phyloP scores from a whole-genome alignment of 306 rosid species.

The Begonia loranthoides region DNA sequence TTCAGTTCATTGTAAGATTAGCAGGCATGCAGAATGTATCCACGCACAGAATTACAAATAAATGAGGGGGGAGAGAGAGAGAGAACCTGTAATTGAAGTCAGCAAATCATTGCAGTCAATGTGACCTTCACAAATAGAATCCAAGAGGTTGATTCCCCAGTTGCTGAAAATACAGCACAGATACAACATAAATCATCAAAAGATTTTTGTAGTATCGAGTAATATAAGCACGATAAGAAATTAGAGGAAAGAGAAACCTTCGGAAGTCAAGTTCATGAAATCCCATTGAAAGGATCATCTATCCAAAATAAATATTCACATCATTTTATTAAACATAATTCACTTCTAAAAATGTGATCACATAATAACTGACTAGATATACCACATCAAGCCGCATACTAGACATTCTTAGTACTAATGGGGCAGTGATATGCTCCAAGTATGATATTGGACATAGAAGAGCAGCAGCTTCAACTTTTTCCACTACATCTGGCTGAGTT shows the following conservation, averaged over 20 bases:
- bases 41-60: not conserved
- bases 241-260: conserved; percentile 29
- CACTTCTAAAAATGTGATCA: conserved; percentile 9
- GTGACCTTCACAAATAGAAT: conserved; percentile 58
- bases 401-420: conserved; percentile 62
- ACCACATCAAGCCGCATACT: conserved; percentile 71
- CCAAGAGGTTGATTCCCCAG: conserved; percentile 62
- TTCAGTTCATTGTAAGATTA: too few species aligned
- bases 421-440: conserved; percentile 56
- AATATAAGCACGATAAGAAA: conserved; percentile 7
- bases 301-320: conserved; percentile 15
- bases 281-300: conserved; percentile 67
- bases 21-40: not conserved
- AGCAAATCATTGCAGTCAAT: conserved; percentile 65
- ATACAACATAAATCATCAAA: not conserved
- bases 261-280: conserved; percentile 56
- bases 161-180: conserved; percentile 34
- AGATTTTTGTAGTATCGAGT: not conserved
- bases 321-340: conserved; percentile 16
- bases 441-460: conserved; percentile 81
- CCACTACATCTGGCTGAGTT: conserved; percentile 53
- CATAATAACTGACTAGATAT: conserved; percentile 11
- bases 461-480: conserved; percentile 78
- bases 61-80: conserved; percentile 1
- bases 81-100: conserved; percentile 69